Base-by-base conservation (phyloP, 164 flowering plant species). In the Vitis riparia region DNA sequence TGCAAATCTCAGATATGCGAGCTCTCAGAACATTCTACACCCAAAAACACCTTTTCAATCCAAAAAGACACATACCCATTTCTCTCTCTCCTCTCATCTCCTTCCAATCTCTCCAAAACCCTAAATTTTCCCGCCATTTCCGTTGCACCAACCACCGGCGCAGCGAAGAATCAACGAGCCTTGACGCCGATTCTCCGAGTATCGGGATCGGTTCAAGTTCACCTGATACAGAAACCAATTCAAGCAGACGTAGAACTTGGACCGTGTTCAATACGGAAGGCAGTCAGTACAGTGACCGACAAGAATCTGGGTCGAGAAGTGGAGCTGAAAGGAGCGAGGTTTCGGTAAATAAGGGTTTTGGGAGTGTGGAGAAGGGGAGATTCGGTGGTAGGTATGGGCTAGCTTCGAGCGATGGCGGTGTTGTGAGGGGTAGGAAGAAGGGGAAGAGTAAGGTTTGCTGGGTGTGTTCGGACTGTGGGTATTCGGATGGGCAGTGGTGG, bases 401-500 rank as follows among this genome's bases (percentile, higher is more conserved):
- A 32, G 44, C 44, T 59, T 62, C 15, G 47, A 71, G 62, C 8
- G 55, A 51, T 58, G 70, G 71, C 13, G 77, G 67, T 15, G 2
- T 72, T 47, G 76, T 64, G 65, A 57, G 62, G 61, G 75, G 58
- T 58, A 88, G 67, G 79, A 81, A 76, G 76, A 83, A 80, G 72
- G 88, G 88, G 70, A 90, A 85, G 85, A 71, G 27, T 7, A 88
- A 74, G 80, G 69, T 57, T 11, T 3, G 5, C 15, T 89, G 82
- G 82, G 97, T 94, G 0, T 94, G 98, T 60, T 67, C 75, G 17
- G 67, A 79, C 51, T 94, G 98, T 65, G 98, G 97, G 59, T 52
- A 84, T 23, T 73, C 86, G 0, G 75, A 71, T 13, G 88, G 85
- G 58, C 96, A 94, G 81, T 94, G 98, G 98, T 94, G 97, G 97